Evolutionary conservation across 2,329 filamentous ascomycete genomes (phyloP), one percentile per base, ranked within the genome.

Genomic region (Fusarium sp.): DNA sequence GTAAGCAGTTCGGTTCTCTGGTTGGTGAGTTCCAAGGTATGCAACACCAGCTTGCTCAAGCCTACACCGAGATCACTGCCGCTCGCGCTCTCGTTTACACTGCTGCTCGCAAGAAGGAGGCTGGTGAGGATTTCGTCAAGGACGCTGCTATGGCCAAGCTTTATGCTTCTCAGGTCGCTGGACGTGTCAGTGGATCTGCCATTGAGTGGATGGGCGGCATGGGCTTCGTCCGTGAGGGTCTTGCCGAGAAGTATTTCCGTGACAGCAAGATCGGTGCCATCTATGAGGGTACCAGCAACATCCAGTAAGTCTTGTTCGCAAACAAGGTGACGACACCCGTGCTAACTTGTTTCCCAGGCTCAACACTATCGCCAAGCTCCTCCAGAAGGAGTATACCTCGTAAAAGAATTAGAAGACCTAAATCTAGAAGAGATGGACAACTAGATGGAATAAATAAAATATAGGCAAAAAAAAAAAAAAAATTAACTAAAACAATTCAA

Each of bases 121-220:
- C 94, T 1, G 96, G 96, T 48, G 90, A 97, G 83, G 91, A 97
- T 80, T 99, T 99, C 78, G 94, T 98, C 75, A 89, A 88, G 80
- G 96, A 99, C 77, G 96, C 96, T 12, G 96, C 96, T 74, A 99
- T 99, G 96, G 96, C 96, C 57, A 99, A 99, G 86, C 87, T 99
- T 58, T 97, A 92, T 80, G 90, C 96, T 4, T 96, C 93, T 7
- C 96, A 99, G 83, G 94, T 99, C 32, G 96, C 96, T 0, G 92
- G 93, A 22, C 90, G 89, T 58, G 95, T 99, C 22, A 92, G 91
- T 58, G 90, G 94, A 9, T 87, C 92, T 51, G 96, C 95, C 0
- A 90, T 99, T 29, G 96, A 99, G 84, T 99, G 96, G 96, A 98
- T 98, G 95, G 96, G 96, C 49, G 96, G 96, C 67, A 98, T 99